Evolutionary conservation across 805 yeast species (phyloP), one percentile per base, ranked within the genome.

Genomic region (Pichia ethanolica): DNA sequence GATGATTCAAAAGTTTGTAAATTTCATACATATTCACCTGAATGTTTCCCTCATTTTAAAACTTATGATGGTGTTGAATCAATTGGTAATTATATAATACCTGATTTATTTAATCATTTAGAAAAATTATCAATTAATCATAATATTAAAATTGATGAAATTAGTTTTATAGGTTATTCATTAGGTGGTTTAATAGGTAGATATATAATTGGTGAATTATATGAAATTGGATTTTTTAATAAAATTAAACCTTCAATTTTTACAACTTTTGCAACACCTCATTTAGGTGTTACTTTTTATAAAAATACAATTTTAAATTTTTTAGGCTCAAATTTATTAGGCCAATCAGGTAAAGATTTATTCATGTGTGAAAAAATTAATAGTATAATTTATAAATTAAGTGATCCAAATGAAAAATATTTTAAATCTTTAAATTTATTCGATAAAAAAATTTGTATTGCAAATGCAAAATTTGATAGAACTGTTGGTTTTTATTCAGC

Each of bases 401-500:
- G 86, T 0, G 74, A 77, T 44, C 83, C 81, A 1, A 61, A 65
- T 43, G 71, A 71, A 7, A 65, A 59, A 9, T 90, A 73, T 59
- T 66, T 68, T 45, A 64, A 74, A 46, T 95, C 86, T 0, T 70
- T 90, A 45, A 49, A 59, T 10, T 60, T 57, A 50, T 90, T 90
- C 63, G 68, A 79, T 52, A 72, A 75, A 48, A 74, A 84, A 47
- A 69, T 78, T 4, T 62, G 81, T 3, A 70, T 89, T 49, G 89
- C 96, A 9, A 90, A 91, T 66, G 75, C 83, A 27, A 74, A 81
- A 49, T 82, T 86, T 60, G 98, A 90, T 65, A 73, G 97, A 51
- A 79, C 95, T 0, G 98, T 90, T 7, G 83, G 91, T 13, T 91
- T 89, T 64, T 86, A 81, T 67, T 88, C 97, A 0, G 74, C 95